phyloP scores from a whole-genome alignment of 1,284 basidiomycete species.

The Hymenochaete sp. region DNA sequence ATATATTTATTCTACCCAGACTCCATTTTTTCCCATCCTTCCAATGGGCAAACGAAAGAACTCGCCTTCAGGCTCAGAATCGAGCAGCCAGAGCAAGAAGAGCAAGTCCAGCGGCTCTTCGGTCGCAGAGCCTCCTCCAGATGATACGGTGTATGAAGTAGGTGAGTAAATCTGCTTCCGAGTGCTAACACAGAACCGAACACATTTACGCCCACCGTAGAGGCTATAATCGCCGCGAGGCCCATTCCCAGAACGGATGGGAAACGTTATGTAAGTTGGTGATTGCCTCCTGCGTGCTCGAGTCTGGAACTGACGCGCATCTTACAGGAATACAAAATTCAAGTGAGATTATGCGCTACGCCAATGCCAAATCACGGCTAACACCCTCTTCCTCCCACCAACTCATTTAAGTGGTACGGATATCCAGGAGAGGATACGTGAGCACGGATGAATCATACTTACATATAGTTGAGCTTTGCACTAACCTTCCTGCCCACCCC shows the following conservation, averaged over 20 bases:
- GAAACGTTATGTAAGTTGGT: constrained; percentile 7
- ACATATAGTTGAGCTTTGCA: background rate
- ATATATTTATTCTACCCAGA: too few relatives aligned
- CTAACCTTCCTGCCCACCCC: background rate
- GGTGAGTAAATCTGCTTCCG: constrained; percentile 4
- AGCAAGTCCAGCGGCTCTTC: background rate
- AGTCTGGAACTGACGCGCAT: too few relatives aligned
- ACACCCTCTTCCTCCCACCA: too few relatives aligned
- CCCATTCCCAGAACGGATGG: background rate
- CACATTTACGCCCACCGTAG: background rate
- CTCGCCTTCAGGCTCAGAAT: background rate
- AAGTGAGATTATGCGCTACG: too few relatives aligned
- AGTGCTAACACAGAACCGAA: too few relatives aligned
- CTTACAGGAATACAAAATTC: too few relatives aligned
- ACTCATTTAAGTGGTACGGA: constrained; percentile 17
- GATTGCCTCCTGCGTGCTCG: background rate
- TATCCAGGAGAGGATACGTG: constrained; percentile 18
- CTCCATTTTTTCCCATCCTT: background rate
- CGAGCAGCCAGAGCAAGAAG: background rate
- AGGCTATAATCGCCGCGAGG: constrained; percentile 5
- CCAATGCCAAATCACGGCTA: too few relatives aligned
- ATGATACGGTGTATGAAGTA: constrained; percentile 7
- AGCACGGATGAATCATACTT: too few relatives aligned
- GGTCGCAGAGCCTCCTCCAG: background rate
- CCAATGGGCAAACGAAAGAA: constrained; percentile 13